Conservation (phyloP, 192 early-diverging fungal genomes). For the Pecoramyces ruminantium region DNA sequence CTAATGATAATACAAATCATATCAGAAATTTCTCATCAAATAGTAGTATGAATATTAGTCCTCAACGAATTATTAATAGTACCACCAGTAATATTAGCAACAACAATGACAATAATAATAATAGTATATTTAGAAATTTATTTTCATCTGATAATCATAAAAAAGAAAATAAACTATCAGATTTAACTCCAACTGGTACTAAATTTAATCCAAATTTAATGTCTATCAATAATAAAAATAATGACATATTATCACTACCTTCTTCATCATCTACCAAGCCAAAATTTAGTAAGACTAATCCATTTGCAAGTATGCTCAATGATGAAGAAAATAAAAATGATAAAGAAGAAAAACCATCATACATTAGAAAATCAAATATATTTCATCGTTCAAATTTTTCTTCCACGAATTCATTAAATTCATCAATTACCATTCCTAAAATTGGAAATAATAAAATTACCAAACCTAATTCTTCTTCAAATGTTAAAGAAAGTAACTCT, state of each 20-base stretch:
- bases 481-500: neutral
- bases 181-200: too few relatives aligned
- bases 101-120: neutral
- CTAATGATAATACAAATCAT: too few relatives aligned
- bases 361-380: neutral
- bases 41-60: too few relatives aligned
- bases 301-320: neutral
- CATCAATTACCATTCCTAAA: neutral
- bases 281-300: neutral
- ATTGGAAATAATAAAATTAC: neutral
- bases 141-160: neutral
- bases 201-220: too few relatives aligned
- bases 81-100: too few relatives aligned
- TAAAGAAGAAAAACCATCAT: neutral
- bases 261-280: neutral
- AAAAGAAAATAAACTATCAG: too few relatives aligned
- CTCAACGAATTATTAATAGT: too few relatives aligned
- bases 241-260: too few relatives aligned
- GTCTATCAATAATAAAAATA: too few relatives aligned
- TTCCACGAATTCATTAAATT: neutral
- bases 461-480: neutral
- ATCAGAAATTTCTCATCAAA: too few relatives aligned
- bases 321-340: neutral
- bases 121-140: neutral
- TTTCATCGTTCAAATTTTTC: neutral